A percentile compares a stretch with the other conserved stretches of the same genome.
Conservation (phyloP, 1,284 basidiomycete genomes). For the Malassezia psittaci region DNA sequence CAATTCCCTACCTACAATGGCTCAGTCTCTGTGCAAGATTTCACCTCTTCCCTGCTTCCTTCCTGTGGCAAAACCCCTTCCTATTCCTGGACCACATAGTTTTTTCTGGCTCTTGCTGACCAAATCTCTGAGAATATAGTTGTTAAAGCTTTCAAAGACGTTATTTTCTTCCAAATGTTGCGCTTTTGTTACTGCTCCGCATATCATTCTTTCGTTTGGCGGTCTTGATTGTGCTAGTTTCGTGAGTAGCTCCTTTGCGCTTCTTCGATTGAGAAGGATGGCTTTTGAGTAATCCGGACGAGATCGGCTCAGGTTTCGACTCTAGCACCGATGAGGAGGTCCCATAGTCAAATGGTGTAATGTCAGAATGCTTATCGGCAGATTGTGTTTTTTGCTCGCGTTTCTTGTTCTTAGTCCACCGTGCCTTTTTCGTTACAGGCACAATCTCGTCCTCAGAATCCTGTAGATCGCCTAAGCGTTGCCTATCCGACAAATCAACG, state of each 20-base stretch:
- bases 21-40: conserved; percentile 1
- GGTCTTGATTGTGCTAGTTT: not conserved
- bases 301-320: not conserved
- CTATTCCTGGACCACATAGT: not conserved
- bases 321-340: conserved; percentile 5
- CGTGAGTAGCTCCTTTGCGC: not conserved
- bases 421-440: conserved; percentile 10
- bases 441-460: conserved; percentile 3
- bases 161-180: conserved; percentile 3
- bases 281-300: not conserved
- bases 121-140: too few species aligned
- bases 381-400: conserved; percentile 1
- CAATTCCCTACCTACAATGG: conserved; percentile 8
- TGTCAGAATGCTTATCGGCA: not conserved
- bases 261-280: too few species aligned
- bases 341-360: conserved; percentile 12
- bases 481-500: not conserved
- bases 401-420: conserved; percentile 9
- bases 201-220: conserved; percentile 6
- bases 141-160: not conserved
- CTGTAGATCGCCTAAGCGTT: not conserved
- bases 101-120: not conserved
- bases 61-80: conserved; percentile 1
- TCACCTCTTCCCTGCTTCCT: conserved; percentile 6
- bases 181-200: conserved; percentile 11